Conservation (phyloP, 2,329 filamentous ascomycete species). For the Neoascochyta sp. region DNA sequence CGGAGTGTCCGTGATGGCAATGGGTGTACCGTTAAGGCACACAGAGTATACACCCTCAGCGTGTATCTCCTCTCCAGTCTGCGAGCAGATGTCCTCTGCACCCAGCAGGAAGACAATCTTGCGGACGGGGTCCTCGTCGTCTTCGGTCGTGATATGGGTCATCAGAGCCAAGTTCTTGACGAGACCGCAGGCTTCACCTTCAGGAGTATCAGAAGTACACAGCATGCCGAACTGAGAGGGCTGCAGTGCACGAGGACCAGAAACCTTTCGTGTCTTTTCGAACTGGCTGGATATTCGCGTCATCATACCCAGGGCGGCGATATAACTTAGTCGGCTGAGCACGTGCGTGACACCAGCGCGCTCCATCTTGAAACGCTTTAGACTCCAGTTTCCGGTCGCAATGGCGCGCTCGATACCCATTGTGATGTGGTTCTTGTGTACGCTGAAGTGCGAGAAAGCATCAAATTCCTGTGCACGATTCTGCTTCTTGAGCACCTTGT, state of each 20-base stretch:
- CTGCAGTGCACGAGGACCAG: conserved; percentile 89
- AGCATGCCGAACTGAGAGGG: conserved; percentile 98
- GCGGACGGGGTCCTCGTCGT: conserved; percentile 85
- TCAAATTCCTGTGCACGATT: conserved; percentile 86
- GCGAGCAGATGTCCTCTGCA: conserved; percentile 73
- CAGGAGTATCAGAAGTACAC: conserved; percentile 93
- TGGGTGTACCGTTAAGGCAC: conserved; percentile 91
- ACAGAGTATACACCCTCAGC: conserved; percentile 80
- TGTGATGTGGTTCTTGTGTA: conserved; percentile 83
- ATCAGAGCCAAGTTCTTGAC: conserved; percentile 98
- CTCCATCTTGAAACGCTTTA: conserved; percentile 99
- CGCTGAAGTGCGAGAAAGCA: conserved; percentile 76
- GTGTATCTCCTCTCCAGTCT: conserved; percentile 85
- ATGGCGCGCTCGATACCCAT: conserved; percentile 93
- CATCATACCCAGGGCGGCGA: conserved; percentile 98
- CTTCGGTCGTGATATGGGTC: conserved; percentile 98
- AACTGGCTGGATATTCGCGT: conserved; percentile 97
- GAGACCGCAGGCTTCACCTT: conserved; percentile 96
- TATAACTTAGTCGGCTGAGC: conserved; percentile 90
- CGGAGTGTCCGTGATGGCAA: conserved; percentile 79
- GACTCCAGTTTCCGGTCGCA: conserved; percentile 94
- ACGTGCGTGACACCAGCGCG: conserved; percentile 95
- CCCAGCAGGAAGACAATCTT: conserved; percentile 84
- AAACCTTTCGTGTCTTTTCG: conserved; percentile 96
- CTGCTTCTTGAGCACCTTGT: conserved; percentile 92